These are phyloP conservation scores for Fusarium sp. DNA, from an alignment of 2,329 filamentous ascomycete species.

Conservation along the genomic window DNA sequence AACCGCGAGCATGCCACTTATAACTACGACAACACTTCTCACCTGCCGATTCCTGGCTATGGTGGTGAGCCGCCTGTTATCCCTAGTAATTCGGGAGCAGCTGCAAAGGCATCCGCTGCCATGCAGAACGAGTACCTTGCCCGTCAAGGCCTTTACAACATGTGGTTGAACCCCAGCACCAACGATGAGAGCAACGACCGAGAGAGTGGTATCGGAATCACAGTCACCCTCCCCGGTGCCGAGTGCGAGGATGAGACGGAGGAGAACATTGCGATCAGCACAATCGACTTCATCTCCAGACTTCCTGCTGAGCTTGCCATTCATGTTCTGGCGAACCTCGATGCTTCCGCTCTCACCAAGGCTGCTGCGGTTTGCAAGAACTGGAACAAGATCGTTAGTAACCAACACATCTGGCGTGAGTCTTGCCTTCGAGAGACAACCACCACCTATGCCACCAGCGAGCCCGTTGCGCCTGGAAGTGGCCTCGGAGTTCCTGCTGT, in stretches of 20 bases:
- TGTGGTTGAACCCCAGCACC: constrained; percentile 56
- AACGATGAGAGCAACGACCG: constrained; percentile 66
- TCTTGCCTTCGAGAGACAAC: constrained; percentile 73
- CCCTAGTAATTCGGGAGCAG: constrained; percentile 69
- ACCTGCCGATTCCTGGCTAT: constrained; percentile 61
- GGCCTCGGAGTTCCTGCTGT: constrained; percentile 69
- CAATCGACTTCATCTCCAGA: constrained; percentile 67
- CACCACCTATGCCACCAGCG: constrained; percentile 68
- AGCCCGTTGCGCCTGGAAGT: constrained; percentile 62
- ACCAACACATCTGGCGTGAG: constrained; percentile 72
- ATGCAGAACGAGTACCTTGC: constrained; percentile 66
- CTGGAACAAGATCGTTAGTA: constrained; percentile 62
- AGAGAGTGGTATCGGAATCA: constrained; percentile 74
- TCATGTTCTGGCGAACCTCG: constrained; percentile 67
- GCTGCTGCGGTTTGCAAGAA: constrained; percentile 62
- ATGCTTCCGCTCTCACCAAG: constrained; percentile 63
- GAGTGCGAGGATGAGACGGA: constrained; percentile 51
- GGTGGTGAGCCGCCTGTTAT: constrained; percentile 70
- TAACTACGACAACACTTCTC: constrained; percentile 47
- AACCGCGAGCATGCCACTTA: constrained; percentile 39
- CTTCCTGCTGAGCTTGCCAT: constrained; percentile 70
- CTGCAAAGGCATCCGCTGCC: constrained; percentile 70
- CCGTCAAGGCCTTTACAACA: constrained; percentile 53
- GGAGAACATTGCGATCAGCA: constrained; percentile 59
- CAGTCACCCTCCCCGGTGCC: constrained; percentile 59